A percentile compares a stretch with the other conserved stretches of the same genome.
Conservation (phyloP, 192 early-diverging fungal species). For the Umbelopsis ramanniana region DNA sequence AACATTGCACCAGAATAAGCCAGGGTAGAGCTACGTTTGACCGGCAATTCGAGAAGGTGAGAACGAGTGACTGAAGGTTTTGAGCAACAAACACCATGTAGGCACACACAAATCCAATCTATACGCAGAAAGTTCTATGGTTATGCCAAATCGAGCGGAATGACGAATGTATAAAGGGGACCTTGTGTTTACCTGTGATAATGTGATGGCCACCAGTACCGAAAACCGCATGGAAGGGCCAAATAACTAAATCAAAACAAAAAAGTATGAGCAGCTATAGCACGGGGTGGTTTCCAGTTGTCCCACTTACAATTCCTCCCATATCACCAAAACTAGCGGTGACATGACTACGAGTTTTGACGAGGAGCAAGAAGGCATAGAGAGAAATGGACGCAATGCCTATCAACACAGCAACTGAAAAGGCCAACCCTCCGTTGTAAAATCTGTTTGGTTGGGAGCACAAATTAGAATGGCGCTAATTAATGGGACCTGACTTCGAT, state of each 20-base stretch:
- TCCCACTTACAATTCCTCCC: slow-evolving; percentile 31
- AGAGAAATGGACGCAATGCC: slow-evolving; percentile 69
- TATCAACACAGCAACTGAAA: slow-evolving; percentile 69
- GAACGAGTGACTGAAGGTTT: slow-evolving; percentile 50
- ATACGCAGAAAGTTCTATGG: slow-evolving; percentile 14
- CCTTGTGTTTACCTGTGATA: slow-evolving; percentile 73
- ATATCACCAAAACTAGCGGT: slow-evolving; percentile 77
- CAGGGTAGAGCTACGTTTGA: slow-evolving; percentile 27
- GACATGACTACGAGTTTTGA: slow-evolving; percentile 66
- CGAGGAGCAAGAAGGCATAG: slow-evolving; percentile 72
- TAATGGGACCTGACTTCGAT: background rate
- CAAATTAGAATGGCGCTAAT: slow-evolving; percentile 6
- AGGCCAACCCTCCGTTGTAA: slow-evolving; percentile 75
- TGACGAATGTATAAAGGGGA: background rate
- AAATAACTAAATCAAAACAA: slow-evolving; percentile 49
- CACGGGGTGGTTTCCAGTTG: background rate
- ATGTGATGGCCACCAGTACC: slow-evolving; percentile 71
- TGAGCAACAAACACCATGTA: slow-evolving; percentile 70
- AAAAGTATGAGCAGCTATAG: background rate
- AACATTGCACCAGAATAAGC: slow-evolving; percentile 53
- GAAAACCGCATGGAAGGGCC: slow-evolving; percentile 67
- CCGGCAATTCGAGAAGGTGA: slow-evolving; percentile 34
- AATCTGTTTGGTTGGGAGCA: slow-evolving; percentile 50
- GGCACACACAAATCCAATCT: slow-evolving; percentile 66
- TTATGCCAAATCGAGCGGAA: slow-evolving; percentile 3